Base-by-base conservation (phyloP, 306 rosid genomes). In the Prunus campanulata region DNA sequence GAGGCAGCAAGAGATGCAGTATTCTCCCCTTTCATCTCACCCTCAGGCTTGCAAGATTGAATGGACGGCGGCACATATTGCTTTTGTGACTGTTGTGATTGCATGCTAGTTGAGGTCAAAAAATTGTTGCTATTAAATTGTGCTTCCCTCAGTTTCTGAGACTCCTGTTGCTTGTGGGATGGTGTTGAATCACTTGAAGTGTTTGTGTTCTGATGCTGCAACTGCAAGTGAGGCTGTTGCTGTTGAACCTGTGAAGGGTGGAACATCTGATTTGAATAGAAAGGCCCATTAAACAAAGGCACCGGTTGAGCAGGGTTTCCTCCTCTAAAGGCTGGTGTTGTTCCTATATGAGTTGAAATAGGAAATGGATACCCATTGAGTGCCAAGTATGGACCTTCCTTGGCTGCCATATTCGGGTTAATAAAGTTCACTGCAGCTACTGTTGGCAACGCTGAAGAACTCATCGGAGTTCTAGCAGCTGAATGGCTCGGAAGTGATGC, bases 161-260 rank as follows among this genome's bases (percentile, higher is more conserved):
- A 29, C 65, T 74, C 87, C 55, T 78, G 71, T 75, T 85, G 86
- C 82, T 82, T 85, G 77, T 85, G 91, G 68, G 86, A 84, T 47
- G 82, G 70, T 55, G 85, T 73, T 29, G 89, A 83, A 50, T 77
- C 57, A 63, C 76, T 82, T 66, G 91, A 74, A 12, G 70, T 72
- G 54, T 81, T 78, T 3, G 82, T 56, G 60, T 77, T 73, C 55
- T 65, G 87, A 80, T 89, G 88, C 71, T 69, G 68, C 54, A 87
- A 62, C 74, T 74, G 90, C 59, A 69, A 75, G 35, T 70, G 83
- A 60, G 84, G 84, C 68, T 79, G 85, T 63, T 82, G 89, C 57
- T 84, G 96, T 47, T 82, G 87, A 83, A 86, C 79, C 84, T 86
- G 93, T 55, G 86, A 70, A 49, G 89, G 84, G 77, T 86, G 91